Percentiles rank a stretch among this genome's conserved stretches.
phyloP scores from a whole-genome alignment of 257 asterid genomes.

The Solanum stenotomum region DNA sequence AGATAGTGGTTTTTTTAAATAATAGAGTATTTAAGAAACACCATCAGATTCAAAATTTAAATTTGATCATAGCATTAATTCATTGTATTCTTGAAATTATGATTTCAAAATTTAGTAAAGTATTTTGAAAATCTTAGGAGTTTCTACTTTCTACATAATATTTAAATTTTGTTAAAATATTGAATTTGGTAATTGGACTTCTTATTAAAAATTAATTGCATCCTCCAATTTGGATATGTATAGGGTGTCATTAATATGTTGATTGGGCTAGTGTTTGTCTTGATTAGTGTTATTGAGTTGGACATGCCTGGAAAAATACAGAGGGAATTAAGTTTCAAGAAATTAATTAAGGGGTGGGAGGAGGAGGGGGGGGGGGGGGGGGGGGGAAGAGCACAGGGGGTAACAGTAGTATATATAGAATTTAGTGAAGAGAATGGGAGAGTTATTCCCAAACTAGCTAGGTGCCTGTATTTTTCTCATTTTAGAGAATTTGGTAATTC shows the following conservation, averaged over 20 bases:
- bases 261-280: constrained; percentile 40
- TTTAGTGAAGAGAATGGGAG: constrained; percentile 29
- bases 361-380: not conserved
- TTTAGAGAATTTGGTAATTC: constrained; percentile 32
- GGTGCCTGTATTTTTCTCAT: constrained; percentile 19
- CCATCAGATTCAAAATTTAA: not conserved
- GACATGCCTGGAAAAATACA: constrained; percentile 35
- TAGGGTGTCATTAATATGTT: constrained; percentile 4
- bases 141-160: not conserved
- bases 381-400: constrained; percentile 50
- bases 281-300: constrained; percentile 36
- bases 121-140: not conserved
- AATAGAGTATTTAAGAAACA: too few relatives aligned
- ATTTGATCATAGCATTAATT: not conserved
- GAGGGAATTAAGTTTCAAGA: constrained; percentile 18
- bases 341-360: not conserved
- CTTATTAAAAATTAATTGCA: not conserved
- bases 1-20: not conserved
- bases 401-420: constrained; percentile 22
- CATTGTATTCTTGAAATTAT: not conserved
- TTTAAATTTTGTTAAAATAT: not conserved
- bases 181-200: not conserved
- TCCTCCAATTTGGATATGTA: not conserved
- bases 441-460: constrained; percentile 28
- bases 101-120: not conserved